phyloP scores from a whole-genome alignment of 2,329 filamentous ascomycete genomes.

The Neospermospora avenae region DNA sequence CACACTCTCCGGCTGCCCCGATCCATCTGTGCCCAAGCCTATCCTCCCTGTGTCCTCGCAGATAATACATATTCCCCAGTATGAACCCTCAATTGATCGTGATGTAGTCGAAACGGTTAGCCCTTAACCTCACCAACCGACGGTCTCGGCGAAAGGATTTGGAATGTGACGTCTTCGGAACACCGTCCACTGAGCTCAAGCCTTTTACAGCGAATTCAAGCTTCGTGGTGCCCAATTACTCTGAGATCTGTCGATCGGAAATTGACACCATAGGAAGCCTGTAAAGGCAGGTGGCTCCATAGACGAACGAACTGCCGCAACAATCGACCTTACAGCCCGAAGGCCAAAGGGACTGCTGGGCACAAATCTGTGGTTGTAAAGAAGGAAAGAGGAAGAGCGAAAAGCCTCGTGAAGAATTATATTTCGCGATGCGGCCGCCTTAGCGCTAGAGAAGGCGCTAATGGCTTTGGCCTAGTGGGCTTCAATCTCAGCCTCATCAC shows the following conservation, averaged over 20 bases:
- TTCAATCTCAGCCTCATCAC: not conserved
- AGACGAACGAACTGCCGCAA: slow-evolving; percentile 79
- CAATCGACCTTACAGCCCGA: slow-evolving; percentile 70
- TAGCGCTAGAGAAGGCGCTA: slow-evolving; percentile 12
- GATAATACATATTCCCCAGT: not conserved
- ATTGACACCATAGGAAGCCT: slow-evolving; percentile 67
- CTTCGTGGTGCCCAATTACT: slow-evolving; percentile 60
- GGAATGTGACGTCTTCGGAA: slow-evolving; percentile 78
- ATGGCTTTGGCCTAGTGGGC: not conserved
- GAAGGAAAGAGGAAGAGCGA: slow-evolving; percentile 36
- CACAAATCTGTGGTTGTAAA: slow-evolving; percentile 74
- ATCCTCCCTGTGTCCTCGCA: not conserved
- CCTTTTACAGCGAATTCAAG: slow-evolving; percentile 65
- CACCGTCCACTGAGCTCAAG: slow-evolving; percentile 63
- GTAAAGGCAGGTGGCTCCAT: slow-evolving; percentile 67
- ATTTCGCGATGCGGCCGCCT: slow-evolving; percentile 19
- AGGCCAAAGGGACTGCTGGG: slow-evolving; percentile 73
- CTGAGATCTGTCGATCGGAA: slow-evolving; percentile 96
- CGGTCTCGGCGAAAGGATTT: slow-evolving; percentile 84
- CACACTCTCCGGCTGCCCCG: not conserved
- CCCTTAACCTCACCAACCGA: slow-evolving; percentile 86
- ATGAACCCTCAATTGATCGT: not conserved
- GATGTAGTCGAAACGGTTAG: slow-evolving; percentile 39
- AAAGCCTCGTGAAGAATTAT: slow-evolving; percentile 31
- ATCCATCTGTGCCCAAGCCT: not conserved